phyloP scores from a whole-genome alignment of 805 yeast species.

The Saccharomycopsis sp. region DNA sequence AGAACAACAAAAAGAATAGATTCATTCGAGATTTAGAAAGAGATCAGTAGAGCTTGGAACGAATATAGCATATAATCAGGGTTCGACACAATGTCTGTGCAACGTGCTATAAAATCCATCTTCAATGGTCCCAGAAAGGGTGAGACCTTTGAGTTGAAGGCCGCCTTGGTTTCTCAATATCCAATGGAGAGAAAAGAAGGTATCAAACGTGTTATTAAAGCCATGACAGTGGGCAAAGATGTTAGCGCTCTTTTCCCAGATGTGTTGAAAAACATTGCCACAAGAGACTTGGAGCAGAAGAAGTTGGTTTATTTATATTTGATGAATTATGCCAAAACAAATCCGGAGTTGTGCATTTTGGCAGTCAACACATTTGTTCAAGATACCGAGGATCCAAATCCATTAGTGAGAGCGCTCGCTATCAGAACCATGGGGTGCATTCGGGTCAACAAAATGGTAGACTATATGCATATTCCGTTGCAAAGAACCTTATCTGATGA shows the following conservation, averaged over 20 bases:
- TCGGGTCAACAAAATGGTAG: slow-evolving; percentile 89
- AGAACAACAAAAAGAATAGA: no score
- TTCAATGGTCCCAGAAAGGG: slow-evolving; percentile 51
- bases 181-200: slow-evolving; percentile 95
- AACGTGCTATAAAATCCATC: slow-evolving; percentile 44
- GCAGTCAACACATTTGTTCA: slow-evolving; percentile 95
- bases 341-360: slow-evolving; percentile 90
- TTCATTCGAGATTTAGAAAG: no score
- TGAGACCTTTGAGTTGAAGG: slow-evolving; percentile 83
- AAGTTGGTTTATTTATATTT: slow-evolving; percentile 88
- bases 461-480: slow-evolving; percentile 86
- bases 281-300: slow-evolving; percentile 93
- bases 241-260: slow-evolving; percentile 93
- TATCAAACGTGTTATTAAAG: slow-evolving; percentile 91
- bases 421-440: slow-evolving; percentile 98
- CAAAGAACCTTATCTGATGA: slow-evolving; percentile 81
- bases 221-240: slow-evolving; percentile 97
- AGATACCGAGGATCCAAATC: slow-evolving; percentile 95
- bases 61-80: no score
- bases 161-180: slow-evolving; percentile 88
- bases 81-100: slow-evolving; percentile 30
- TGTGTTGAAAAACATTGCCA: slow-evolving; percentile 90
- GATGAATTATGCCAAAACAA: slow-evolving; percentile 95
- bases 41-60: no score
- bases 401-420: slow-evolving; percentile 90